Conservation (phyloP, 371 early-diverging fungal species). For the Mucor racemosus region DNA sequence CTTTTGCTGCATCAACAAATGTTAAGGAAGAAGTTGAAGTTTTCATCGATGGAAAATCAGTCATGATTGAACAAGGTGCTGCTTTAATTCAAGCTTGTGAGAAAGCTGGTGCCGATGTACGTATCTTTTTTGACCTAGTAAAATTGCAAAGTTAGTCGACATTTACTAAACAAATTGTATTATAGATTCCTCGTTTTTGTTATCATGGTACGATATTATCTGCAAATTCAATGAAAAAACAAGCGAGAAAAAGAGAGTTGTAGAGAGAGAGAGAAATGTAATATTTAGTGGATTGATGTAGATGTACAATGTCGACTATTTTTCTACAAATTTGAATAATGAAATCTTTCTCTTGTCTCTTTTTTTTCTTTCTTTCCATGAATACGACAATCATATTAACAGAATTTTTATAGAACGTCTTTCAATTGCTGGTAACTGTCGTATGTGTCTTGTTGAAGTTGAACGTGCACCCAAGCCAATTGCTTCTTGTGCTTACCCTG, state of each 20-base stretch:
- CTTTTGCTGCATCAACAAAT: slow-evolving; percentile 58
- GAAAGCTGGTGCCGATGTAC: slow-evolving; percentile 78
- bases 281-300: not conserved
- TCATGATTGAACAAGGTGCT: slow-evolving; percentile 90
- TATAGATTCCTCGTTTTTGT: slow-evolving; percentile 93
- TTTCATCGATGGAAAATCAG: slow-evolving; percentile 91
- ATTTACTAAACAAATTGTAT: not conserved
- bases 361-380: not conserved
- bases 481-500: slow-evolving; percentile 97
- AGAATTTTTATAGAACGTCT: slow-evolving; percentile 68
- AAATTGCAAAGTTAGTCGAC: not conserved
- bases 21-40: slow-evolving; percentile 76
- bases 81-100: slow-evolving; percentile 98
- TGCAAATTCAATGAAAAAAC: not conserved
- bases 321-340: not conserved
- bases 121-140: slow-evolving; percentile 9
- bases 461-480: slow-evolving; percentile 95
- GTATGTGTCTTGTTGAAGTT: slow-evolving; percentile 98
- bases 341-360: not conserved
- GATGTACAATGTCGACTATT: not conserved
- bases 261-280: not conserved
- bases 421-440: slow-evolving; percentile 97
- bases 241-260: not conserved
- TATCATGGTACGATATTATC: slow-evolving; percentile 76
- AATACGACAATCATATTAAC: not conserved